Evolutionary conservation across 1,284 basidiomycete species (phyloP), one percentile per base, ranked within the genome.

Genomic region (Rhodofomes roseus): DNA sequence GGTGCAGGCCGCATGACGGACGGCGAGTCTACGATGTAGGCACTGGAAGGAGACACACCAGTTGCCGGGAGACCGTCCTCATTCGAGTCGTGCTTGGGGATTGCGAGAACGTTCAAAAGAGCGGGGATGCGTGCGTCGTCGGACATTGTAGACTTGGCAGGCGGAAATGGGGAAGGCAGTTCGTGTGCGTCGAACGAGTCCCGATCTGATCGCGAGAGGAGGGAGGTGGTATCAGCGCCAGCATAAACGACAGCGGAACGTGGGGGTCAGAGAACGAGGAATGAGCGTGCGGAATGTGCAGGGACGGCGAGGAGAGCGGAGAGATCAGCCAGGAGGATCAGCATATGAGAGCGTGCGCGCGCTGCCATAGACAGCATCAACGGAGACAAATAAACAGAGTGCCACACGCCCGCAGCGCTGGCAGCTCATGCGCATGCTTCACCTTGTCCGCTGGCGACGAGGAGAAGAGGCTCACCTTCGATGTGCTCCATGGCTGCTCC

Each of bases 21-120:
- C 7, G 71, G 71, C 27, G 72, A 71, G 57, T 70, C 70, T 27
- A 71, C 66, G 37, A 70, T 65, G 62, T 72, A 71, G 18, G 68
- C 70, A 63, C 68, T 70, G 11, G 70, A 67, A 34, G 71, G 71
- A 20, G 70, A 71, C 36, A 70, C 62, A 57, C 62, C 65, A 20
- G 70, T 65, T 20, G 66, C 69, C 18, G 62, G 63, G 23, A 66
- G 62, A 46, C 68, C 68, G 61, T 68, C 66, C 44, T 68, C 68
- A 41, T 65, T 63, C 39, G 65, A 65, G 57, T 66, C 68, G 62
- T 68, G 67, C 37, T 64, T 59, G 3, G 60, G 20, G 25, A 57
- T 54, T 18, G 65, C 58, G n/a, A 67, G 61, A 9, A 62, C 58
- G 54, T 55, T 63, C 52, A 69, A 63, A 27, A 70, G 68, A 22